Evolutionary conservation across 371 early-diverging fungal species (phyloP).

Genomic region (Nosema bombycis): DNA sequence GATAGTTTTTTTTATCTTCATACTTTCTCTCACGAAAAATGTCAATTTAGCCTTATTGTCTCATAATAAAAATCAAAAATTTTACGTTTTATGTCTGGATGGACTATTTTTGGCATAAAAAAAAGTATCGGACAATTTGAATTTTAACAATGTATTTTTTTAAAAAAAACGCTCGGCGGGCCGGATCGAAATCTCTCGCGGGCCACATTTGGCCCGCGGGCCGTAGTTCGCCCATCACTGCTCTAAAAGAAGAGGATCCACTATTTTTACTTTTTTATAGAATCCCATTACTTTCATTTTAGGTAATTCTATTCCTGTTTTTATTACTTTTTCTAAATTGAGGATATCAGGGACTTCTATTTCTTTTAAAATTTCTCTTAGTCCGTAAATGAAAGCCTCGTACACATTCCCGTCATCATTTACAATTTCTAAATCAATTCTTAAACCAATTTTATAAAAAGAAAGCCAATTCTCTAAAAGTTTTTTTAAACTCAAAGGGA

Average conservation of each 20-base stretch:
- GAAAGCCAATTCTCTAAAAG: not conserved
- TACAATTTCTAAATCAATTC: constrained; percentile 16
- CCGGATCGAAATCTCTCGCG: too few relatives aligned
- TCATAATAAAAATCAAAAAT: too few relatives aligned
- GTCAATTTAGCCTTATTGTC: too few relatives aligned
- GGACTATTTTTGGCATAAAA: too few relatives aligned
- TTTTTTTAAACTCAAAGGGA: constrained; percentile 9
- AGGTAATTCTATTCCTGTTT: not conserved
- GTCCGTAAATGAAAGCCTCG: constrained; percentile 17
- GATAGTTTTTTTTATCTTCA: too few relatives aligned
- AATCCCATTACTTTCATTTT: constrained; percentile 13
- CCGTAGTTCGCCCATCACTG: not conserved
- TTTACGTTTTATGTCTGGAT: too few relatives aligned
- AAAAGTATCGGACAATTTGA: too few relatives aligned
- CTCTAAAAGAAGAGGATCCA: constrained; percentile 20
- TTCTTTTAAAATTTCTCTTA: constrained; percentile 17
- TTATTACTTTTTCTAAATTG: constrained; percentile 10
- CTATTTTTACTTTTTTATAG: constrained; percentile 21
- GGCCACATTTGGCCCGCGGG: too few relatives aligned
- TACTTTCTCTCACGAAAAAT: too few relatives aligned
- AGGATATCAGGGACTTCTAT: constrained; percentile 10
- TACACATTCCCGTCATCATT: constrained; percentile 37
- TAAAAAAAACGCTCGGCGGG: too few relatives aligned
- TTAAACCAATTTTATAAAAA: constrained; percentile 16
- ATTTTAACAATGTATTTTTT: too few relatives aligned